Percentiles rank a stretch among this genome's conserved stretches.
Evolutionary conservation across 805 yeast species (phyloP).

Genomic region (Monosporozyma yasuniensis): DNA sequence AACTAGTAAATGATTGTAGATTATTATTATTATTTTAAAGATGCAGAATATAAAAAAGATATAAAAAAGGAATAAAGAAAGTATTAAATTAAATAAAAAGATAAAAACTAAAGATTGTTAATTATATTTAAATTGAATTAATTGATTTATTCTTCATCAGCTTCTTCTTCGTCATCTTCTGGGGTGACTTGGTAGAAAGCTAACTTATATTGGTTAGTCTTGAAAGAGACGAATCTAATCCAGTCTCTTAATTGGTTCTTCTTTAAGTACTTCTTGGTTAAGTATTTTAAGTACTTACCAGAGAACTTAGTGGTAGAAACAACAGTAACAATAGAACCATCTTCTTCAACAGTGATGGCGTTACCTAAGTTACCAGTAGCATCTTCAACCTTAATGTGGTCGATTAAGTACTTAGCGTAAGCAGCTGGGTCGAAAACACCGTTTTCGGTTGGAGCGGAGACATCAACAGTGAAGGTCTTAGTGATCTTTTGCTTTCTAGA

Average conservation of each 20-base stretch:
- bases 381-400: constrained; percentile 98
- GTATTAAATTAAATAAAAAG: neutral
- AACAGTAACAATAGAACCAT: constrained; percentile 82
- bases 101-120: neutral
- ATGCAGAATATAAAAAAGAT: neutral
- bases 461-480: constrained; percentile 91
- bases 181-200: constrained; percentile 98
- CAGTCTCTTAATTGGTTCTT: constrained; percentile 99
- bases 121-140: constrained; percentile 8
- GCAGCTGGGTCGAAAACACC: constrained; percentile 97
- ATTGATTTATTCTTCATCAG: constrained; percentile 49
- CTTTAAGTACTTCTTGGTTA: constrained; percentile 99
- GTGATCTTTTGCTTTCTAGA: constrained; percentile 75
- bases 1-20: no score
- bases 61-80: neutral
- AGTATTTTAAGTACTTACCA: constrained; percentile 99
- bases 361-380: constrained; percentile 95
- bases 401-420: constrained; percentile 95
- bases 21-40: neutral
- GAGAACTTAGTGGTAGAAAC: constrained; percentile 90
- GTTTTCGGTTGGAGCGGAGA: constrained; percentile 93
- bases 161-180: constrained; percentile 87
- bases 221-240: constrained; percentile 96
- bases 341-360: constrained; percentile 83
- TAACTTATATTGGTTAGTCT: constrained; percentile 92